Conservation (phyloP, 345 rosid species). For the Cardamine occulta region DNA sequence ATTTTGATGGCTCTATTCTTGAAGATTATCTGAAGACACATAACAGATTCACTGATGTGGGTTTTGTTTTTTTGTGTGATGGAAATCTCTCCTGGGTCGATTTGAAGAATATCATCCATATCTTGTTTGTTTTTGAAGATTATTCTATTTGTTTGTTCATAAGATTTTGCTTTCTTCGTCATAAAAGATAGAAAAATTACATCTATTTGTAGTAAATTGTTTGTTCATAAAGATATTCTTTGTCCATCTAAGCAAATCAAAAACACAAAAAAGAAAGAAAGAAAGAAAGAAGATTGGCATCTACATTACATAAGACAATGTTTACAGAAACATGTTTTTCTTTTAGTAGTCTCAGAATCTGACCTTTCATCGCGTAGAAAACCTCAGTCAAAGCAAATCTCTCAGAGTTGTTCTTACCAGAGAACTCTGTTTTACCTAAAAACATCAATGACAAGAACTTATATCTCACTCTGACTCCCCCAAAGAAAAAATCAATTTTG, state of each 20-base stretch:
- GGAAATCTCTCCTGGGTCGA: slow-evolving; percentile 29
- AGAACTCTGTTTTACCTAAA: slow-evolving; percentile 48
- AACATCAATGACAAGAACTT: slow-evolving; percentile 12
- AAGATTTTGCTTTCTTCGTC: not conserved
- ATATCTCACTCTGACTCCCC: not conserved
- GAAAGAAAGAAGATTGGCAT: not conserved
- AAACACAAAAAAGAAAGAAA: not conserved
- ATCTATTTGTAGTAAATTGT: slow-evolving; percentile 20
- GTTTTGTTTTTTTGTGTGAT: slow-evolving; percentile 19
- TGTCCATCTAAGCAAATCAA: slow-evolving; percentile 14
- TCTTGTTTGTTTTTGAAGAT: slow-evolving; percentile 15
- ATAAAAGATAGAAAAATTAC: not conserved
- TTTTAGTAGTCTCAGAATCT: slow-evolving; percentile 2
- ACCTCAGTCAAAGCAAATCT: slow-evolving; percentile 50
- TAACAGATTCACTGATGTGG: slow-evolving; percentile 21
- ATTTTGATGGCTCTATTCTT: slow-evolving; percentile 17
- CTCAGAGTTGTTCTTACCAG: slow-evolving; percentile 52
- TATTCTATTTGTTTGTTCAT: slow-evolving; percentile 15
- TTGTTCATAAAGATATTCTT: slow-evolving; percentile 10
- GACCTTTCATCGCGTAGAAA: slow-evolving; percentile 16
- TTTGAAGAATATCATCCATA: slow-evolving; percentile 18
- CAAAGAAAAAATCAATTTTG: slow-evolving; percentile 4
- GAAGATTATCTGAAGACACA: slow-evolving; percentile 32
- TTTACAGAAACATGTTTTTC: not conserved
- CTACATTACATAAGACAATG: slow-evolving; percentile 13